Evolutionary conservation across 129 eudicot species (phyloP), one percentile per base, ranked within the genome.

Genomic region (Logfia minima): DNA sequence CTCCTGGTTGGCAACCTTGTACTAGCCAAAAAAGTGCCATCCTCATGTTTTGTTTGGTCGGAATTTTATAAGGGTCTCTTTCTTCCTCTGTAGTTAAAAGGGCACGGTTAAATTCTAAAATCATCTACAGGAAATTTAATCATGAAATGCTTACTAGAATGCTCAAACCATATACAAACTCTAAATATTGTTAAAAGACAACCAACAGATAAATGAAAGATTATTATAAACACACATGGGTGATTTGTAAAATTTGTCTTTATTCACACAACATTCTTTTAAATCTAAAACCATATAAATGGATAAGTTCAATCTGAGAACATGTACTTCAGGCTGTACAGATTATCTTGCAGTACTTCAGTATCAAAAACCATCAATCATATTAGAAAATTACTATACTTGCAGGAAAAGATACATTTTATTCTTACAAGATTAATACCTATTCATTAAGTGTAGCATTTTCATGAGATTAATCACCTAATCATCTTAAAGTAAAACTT

Each of bases 1-100:
- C 96, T 48, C 92, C 92, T 62, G 88, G 72, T 62, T 80, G 92
- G 65, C 89, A 81, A 16, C 84, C 83, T 67, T 87, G 86, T 9
- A 87, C 90, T 37, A 90, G 84, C 96, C 95, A 88, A 66, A 35
- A 72, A 68, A 86, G 83, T 53, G 88, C 88, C 85, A 81, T 81
- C 56, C 67, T 76, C 66, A 85, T 85, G 67, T 85, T 85, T 0
- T 81, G 82, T 55, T 85, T 85, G 5, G 81, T 85, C 23, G 88
- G 88, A 56, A 77, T 81, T 58, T 80, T 76, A 55, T 39, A 77
- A 41, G 83, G 83, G 34, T 85, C 85, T 35, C 63, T 74, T 83
- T 85, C 81, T 77, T 85, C 88, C 66, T 85, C 88, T 85, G 83
- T 70, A 74, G 31, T 58, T 80, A 19, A 37, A 77, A 23, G 39